Evolutionary conservation across 306 rosid species (phyloP).

Genomic region (Astragalus glycyphyllos): DNA sequence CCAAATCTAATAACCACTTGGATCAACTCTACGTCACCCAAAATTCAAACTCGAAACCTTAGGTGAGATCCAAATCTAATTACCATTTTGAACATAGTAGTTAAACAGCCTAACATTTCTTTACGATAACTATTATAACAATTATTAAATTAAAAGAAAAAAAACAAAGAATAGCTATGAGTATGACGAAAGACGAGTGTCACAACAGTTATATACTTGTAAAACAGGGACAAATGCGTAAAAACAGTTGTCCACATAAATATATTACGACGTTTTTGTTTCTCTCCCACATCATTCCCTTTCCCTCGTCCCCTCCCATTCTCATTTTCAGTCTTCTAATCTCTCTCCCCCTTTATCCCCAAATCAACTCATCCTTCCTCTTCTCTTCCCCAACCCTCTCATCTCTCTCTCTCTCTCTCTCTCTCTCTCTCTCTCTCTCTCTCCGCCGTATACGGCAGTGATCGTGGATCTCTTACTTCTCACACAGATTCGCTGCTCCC

Average conservation of each 20-base stretch:
- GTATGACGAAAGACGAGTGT: background rate
- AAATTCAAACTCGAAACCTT: too few relatives aligned
- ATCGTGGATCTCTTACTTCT: background rate
- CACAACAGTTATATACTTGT: conserved; percentile 15
- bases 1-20: too few relatives aligned
- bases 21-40: too few relatives aligned
- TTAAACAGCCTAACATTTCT: too few relatives aligned
- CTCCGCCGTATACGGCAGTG: conserved; percentile 1
- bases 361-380: background rate
- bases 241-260: background rate
- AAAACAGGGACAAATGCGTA: conserved; percentile 40
- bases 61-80: too few relatives aligned
- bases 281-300: conserved; percentile 20
- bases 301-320: background rate
- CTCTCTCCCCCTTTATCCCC: background rate
- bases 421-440: conserved; percentile 3
- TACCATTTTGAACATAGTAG: too few relatives aligned
- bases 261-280: background rate
- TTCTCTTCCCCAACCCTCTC: background rate
- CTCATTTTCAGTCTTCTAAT: background rate
- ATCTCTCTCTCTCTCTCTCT: conserved; percentile 8
- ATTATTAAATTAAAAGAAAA: too few relatives aligned
- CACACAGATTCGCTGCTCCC: background rate
- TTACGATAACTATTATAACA: too few relatives aligned
- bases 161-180: too few relatives aligned